Evolutionary conservation across 2,329 filamentous ascomycete genomes (phyloP).

Genomic region (Botryotinia globosa): DNA sequence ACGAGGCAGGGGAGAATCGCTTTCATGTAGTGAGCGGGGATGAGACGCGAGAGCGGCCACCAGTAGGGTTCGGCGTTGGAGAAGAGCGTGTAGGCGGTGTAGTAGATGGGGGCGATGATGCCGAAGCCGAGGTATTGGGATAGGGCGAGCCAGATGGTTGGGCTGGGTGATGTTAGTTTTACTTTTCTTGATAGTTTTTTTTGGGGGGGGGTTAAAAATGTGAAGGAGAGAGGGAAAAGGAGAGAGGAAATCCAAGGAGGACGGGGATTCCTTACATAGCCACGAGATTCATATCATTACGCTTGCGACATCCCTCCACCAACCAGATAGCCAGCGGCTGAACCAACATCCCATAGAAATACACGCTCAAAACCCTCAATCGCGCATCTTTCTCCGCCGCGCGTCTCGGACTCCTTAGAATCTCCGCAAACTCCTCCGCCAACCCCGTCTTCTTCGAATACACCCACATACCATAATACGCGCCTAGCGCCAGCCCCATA

Average conservation of each 20-base stretch:
- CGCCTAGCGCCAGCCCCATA: neutral
- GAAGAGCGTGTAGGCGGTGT: slow-evolving; percentile 7
- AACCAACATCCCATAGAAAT: neutral
- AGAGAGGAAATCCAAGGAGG: no score
- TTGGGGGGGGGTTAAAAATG: no score
- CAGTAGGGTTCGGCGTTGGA: slow-evolving; percentile 8
- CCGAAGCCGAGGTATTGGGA: slow-evolving; percentile 7
- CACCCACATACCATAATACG: slow-evolving; percentile 15
- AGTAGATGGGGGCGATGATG: neutral
- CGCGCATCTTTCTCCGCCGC: neutral
- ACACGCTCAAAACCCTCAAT: neutral
- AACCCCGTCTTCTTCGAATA: neutral
- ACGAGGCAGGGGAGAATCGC: neutral
- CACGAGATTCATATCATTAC: slow-evolving; percentile 16
- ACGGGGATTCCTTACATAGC: neutral
- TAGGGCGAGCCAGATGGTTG: slow-evolving; percentile 9
- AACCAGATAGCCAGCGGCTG: neutral
- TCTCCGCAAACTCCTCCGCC: neutral
- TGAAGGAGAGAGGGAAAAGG: no score
- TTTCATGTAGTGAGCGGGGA: slow-evolving; percentile 7
- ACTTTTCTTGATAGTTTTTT: no score
- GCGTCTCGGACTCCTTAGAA: neutral
- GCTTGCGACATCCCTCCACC: slow-evolving; percentile 4
- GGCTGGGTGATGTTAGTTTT: neutral
- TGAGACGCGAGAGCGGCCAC: slow-evolving; percentile 13